phyloP scores from a whole-genome alignment of 139 green algal genomes.

The Volvox reticuliferus region DNA sequence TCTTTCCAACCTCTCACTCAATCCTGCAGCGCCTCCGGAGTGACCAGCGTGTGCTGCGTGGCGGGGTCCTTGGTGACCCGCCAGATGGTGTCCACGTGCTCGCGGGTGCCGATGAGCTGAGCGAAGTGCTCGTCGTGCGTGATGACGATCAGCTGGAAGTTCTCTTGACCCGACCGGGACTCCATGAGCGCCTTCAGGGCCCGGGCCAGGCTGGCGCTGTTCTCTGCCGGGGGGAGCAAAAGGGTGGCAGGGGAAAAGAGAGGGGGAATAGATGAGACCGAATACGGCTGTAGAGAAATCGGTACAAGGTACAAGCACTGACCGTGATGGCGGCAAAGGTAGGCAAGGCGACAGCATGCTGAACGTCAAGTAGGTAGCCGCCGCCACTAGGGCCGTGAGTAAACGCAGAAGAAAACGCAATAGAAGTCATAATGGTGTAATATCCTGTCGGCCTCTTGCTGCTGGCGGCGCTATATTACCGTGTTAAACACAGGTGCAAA shows the following conservation, averaged over 20 bases:
- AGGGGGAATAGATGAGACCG: not conserved
- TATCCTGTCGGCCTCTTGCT: too few species aligned
- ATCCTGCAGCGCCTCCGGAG: conserved; percentile 27
- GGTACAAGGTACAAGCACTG: too few species aligned
- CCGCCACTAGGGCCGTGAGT: too few species aligned
- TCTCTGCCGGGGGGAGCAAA: too few species aligned
- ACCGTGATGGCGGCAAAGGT: too few species aligned
- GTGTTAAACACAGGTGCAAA: too few species aligned
- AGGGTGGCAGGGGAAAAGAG: not conserved
- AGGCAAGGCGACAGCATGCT: too few species aligned
- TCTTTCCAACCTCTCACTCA: not conserved
- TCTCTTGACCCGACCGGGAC: conserved; percentile 84
- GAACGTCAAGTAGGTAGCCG: too few species aligned
- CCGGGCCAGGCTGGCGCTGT: conserved; percentile 83
- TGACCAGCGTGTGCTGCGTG: conserved; percentile 76
- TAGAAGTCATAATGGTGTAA: too few species aligned
- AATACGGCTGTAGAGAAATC: too few species aligned
- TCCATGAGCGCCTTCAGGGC: conserved; percentile 89
- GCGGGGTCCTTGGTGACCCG: conserved; percentile 91
- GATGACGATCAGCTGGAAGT: conserved; percentile 99
- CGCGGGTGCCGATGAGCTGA: conserved; percentile 74
- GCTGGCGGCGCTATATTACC: too few species aligned
- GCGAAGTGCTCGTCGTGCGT: conserved; percentile 98
- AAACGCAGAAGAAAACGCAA: too few species aligned
- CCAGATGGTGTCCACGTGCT: conserved; percentile 86